A percentile compares a stretch with the other conserved stretches of the same genome.
These are phyloP conservation scores for Pezicula carpinea DNA, from an alignment of 2,329 filamentous ascomycete species.

Conservation along the genomic window DNA sequence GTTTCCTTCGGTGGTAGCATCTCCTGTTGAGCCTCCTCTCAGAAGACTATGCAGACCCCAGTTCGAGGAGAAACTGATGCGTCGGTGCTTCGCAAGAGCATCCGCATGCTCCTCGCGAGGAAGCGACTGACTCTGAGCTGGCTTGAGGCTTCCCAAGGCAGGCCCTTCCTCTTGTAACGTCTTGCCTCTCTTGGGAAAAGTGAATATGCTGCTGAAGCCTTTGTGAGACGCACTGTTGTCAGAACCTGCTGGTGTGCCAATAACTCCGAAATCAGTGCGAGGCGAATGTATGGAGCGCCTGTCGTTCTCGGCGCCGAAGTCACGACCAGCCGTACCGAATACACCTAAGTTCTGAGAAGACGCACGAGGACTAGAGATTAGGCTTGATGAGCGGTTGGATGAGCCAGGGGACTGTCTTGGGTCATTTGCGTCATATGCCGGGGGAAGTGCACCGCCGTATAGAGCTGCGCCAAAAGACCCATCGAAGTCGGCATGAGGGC, in stretches of 20 bases:
- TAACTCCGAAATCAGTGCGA: conserved; percentile 21
- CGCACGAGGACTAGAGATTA: conserved; percentile 57
- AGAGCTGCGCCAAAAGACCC: conserved; percentile 24
- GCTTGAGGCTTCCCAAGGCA: conserved; percentile 63
- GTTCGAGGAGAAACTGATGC: conserved; percentile 50
- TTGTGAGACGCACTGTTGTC: conserved; percentile 41
- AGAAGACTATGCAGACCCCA: conserved; percentile 42
- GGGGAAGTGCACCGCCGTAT: conserved; percentile 33
- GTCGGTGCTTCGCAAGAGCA: conserved; percentile 42
- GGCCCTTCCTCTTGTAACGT: conserved; percentile 56
- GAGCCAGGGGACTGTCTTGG: conserved; percentile 55
- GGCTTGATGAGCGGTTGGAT: conserved; percentile 50
- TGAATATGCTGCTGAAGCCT: conserved; percentile 50
- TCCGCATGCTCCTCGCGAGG: conserved; percentile 56
- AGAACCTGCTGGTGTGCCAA: conserved; percentile 21
- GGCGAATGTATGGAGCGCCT: conserved; percentile 23
- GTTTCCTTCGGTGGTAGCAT: conserved; percentile 24
- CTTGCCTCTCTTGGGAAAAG: conserved; percentile 58
- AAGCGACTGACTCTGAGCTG: conserved; percentile 73
- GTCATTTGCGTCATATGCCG: conserved; percentile 35
- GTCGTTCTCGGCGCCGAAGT: conserved; percentile 22
- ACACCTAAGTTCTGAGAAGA: conserved; percentile 56
- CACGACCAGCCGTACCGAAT: conserved; percentile 29
- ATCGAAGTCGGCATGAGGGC: conserved; percentile 27
- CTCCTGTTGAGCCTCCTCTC: conserved; percentile 22